phyloP scores from a whole-genome alignment of 345 rosid species.

The Trapa bicornis region DNA sequence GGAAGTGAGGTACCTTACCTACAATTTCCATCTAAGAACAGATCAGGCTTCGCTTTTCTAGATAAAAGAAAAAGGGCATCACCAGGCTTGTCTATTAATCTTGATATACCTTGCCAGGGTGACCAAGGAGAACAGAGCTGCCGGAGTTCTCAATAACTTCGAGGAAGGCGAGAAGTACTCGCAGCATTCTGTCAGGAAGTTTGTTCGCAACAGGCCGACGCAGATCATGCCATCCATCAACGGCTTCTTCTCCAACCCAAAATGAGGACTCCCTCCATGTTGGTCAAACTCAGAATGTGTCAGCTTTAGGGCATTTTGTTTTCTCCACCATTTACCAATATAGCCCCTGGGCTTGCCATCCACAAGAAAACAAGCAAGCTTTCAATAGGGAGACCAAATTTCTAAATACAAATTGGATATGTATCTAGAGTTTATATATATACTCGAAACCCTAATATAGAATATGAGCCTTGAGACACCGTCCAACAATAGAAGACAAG shows the following conservation, averaged over 20 bases:
- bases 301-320: no score
- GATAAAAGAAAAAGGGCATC: background rate
- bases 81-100: no score
- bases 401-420: no score
- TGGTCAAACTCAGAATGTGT: background rate
- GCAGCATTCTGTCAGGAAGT: slow-evolving; percentile 43
- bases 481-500: no score
- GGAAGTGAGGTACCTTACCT: slow-evolving; percentile 36
- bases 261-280: background rate
- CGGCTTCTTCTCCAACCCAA: slow-evolving; percentile 44
- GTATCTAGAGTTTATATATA: no score
- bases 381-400: no score
- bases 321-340: no score
- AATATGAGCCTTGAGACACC: no score
- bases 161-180: slow-evolving; percentile 48
- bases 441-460: no score
- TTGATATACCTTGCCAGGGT: slow-evolving; percentile 16
- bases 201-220: slow-evolving; percentile 20
- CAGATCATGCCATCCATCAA: slow-evolving; percentile 60
- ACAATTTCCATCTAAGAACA: no score
- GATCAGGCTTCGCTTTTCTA: background rate
- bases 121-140: slow-evolving; percentile 37
- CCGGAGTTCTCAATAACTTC: slow-evolving; percentile 44
- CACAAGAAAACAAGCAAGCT: no score
- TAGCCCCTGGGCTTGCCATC: background rate